phyloP scores from a whole-genome alignment of 805 yeast genomes.

The Jamesozyma gamospora region DNA sequence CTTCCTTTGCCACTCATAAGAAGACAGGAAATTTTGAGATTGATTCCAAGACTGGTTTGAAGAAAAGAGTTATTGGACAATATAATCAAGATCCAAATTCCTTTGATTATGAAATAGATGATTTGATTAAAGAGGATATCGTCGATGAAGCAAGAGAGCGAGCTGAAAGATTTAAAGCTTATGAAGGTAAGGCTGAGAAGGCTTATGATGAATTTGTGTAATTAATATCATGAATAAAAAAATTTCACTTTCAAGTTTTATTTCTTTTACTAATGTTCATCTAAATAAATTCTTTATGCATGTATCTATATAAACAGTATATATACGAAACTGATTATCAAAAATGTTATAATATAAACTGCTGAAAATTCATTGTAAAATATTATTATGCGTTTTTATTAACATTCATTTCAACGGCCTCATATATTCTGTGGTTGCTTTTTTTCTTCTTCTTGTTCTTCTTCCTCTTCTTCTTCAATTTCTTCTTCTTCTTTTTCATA shows the following conservation, averaged over 20 bases:
- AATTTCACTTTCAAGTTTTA: too few species aligned
- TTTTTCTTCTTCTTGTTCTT: background rate
- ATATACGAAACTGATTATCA: too few species aligned
- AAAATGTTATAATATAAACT: too few species aligned
- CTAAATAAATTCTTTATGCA: background rate
- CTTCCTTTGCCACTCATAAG: conserved; percentile 6
- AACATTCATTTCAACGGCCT: too few species aligned
- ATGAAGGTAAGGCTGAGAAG: conserved; percentile 17
- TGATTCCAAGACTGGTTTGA: conserved; percentile 24
- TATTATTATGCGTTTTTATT: too few species aligned
- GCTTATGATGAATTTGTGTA: conserved; percentile 21
- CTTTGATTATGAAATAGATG: conserved; percentile 41
- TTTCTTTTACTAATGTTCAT: background rate
- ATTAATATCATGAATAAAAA: background rate
- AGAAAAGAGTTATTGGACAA: conserved; percentile 24
- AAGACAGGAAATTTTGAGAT: conserved; percentile 10
- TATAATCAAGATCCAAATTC: conserved; percentile 34
- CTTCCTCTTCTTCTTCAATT: conserved; percentile 11
- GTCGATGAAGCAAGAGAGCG: conserved; percentile 17
- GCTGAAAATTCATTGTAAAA: too few species aligned
- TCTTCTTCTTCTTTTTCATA: conserved; percentile 16
- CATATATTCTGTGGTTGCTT: too few species aligned
- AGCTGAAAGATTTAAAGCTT: conserved; percentile 10
- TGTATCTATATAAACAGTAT: background rate
- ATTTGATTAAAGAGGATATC: conserved; percentile 33